Conservation (phyloP, 495 filamentous ascomycete species). For the Friedmanniomyces simplex region DNA sequence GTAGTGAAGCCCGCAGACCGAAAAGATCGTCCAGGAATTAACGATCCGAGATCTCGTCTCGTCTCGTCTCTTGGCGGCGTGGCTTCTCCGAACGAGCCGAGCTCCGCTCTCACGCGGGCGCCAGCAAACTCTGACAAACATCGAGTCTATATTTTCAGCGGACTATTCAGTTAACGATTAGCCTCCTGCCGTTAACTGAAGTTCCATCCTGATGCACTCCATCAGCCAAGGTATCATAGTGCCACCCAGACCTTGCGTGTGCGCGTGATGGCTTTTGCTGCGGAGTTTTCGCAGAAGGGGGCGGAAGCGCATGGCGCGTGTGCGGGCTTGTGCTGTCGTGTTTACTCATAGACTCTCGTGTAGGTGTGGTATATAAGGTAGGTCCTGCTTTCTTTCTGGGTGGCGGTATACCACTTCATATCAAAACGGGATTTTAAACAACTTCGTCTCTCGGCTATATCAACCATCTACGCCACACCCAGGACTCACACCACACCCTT, state of each 20-base stretch:
- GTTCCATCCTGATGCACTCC: not conserved
- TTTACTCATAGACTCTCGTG: not conserved
- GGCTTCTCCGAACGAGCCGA: not conserved
- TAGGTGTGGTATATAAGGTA: not conserved
- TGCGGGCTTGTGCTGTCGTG: not conserved
- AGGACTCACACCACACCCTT: not conserved
- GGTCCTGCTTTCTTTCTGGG: not conserved
- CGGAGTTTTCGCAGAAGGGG: not conserved
- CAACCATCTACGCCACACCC: not conserved
- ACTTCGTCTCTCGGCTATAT: not conserved
- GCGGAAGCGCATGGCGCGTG: not conserved
- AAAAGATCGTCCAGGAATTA: no score
- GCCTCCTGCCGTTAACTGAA: slow-evolving; percentile 13
- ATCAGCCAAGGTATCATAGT: not conserved
- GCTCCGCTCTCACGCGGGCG: not conserved
- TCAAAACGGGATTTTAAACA: not conserved
- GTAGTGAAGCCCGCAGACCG: no score
- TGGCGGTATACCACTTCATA: not conserved
- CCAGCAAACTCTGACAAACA: slow-evolving; percentile 3
- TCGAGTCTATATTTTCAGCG: not conserved
- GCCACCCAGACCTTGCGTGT: not conserved
- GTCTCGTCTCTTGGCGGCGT: not conserved
- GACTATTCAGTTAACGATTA: slow-evolving; percentile 13
- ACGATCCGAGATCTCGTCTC: not conserved
- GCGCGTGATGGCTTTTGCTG: slow-evolving; percentile 1